These are phyloP conservation scores for Xylaria grammica DNA, from an alignment of 495 filamentous ascomycete species.

Conservation along the genomic window DNA sequence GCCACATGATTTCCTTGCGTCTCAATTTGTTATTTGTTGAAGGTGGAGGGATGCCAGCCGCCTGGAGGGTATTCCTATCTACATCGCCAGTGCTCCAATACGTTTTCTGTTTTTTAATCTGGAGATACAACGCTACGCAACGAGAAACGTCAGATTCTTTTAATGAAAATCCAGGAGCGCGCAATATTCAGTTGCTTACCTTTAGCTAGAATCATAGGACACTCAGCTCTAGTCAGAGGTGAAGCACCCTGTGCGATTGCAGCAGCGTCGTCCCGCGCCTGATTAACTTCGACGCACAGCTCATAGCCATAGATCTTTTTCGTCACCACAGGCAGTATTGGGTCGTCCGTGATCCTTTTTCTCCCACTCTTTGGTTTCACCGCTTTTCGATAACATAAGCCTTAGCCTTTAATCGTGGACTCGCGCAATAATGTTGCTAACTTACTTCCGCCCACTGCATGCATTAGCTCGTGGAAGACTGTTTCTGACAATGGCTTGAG, in stretches of 20 bases:
- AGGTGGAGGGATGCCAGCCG: background rate
- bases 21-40: background rate
- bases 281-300: background rate
- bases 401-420: background rate
- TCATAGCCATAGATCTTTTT: background rate
- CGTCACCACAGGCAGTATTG: background rate
- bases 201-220: background rate
- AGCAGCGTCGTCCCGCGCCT: background rate
- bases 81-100: background rate
- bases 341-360: background rate
- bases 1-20: background rate
- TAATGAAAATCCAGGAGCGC: background rate
- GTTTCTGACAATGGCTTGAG: background rate
- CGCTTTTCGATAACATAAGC: background rate
- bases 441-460: background rate
- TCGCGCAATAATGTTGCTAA: background rate
- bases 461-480: background rate
- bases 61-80: background rate
- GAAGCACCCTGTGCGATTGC: too few species aligned
- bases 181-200: background rate
- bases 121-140: background rate
- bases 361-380: background rate
- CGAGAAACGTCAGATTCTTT: background rate
- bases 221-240: background rate
- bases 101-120: background rate